phyloP scores from a whole-genome alignment of 352 stramenopile genomes.

The Phytopythium montanum region DNA sequence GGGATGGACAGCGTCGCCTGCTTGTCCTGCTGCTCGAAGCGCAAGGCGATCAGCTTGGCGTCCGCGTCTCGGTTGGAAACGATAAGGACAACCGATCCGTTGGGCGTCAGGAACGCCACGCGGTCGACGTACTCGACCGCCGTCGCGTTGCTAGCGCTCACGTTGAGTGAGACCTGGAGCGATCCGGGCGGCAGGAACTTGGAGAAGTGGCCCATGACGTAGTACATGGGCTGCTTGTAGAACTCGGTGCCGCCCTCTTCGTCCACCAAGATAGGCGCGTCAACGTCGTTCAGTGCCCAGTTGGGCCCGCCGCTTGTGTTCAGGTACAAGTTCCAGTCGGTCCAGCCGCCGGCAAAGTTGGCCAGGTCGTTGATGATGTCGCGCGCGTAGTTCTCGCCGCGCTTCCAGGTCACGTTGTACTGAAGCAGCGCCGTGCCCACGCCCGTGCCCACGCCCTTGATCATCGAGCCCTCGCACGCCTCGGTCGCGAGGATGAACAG shows the following conservation, averaged over 20 bases:
- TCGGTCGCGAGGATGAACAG: slow-evolving; percentile 85
- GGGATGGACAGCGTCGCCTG: slow-evolving; percentile 23
- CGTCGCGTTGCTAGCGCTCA: slow-evolving; percentile 24
- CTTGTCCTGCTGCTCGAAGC: slow-evolving; percentile 14
- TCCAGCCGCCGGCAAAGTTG: slow-evolving; percentile 78
- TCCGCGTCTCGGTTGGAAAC: slow-evolving; percentile 35
- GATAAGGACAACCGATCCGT: slow-evolving; percentile 25
- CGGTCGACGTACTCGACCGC: slow-evolving; percentile 23
- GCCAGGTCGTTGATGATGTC: slow-evolving; percentile 87
- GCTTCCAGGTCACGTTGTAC: slow-evolving; percentile 48
- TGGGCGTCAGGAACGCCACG: slow-evolving; percentile 31
- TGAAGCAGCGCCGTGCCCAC: slow-evolving; percentile 39
- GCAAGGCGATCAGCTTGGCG: slow-evolving; percentile 24
- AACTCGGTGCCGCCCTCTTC: slow-evolving; percentile 53
- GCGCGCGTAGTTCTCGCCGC: slow-evolving; percentile 72
- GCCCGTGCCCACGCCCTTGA: slow-evolving; percentile 33
- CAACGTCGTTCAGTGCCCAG: slow-evolving; percentile 65
- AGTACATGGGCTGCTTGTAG: slow-evolving; percentile 85
- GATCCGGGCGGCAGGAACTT: slow-evolving; percentile 61
- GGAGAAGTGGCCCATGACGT: slow-evolving; percentile 68
- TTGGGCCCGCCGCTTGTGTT: slow-evolving; percentile 68
- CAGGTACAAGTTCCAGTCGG: slow-evolving; percentile 87
- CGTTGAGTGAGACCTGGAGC: slow-evolving; percentile 36
- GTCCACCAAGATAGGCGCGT: slow-evolving; percentile 71
- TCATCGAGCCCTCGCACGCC: slow-evolving; percentile 56